Base-by-base conservation (phyloP, 495 filamentous ascomycete species). In the Penicillium argentinense region DNA sequence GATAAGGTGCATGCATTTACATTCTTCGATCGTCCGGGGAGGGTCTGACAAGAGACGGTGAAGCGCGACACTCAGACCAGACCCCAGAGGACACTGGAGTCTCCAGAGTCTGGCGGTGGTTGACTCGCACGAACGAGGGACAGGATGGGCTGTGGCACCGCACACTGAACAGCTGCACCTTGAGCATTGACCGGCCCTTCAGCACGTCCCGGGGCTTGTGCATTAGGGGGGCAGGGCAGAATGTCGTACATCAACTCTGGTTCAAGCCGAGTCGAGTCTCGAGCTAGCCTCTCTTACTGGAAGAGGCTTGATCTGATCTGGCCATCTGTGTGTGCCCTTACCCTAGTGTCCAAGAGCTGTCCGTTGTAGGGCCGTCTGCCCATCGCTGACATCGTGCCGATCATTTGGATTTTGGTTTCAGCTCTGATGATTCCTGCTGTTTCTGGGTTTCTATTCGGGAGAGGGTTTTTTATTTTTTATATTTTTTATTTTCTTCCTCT, bases 41-140 rank as follows among this genome's bases (percentile, higher is more conserved):
- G 18, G 5, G 18, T 51, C 39, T 51, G 33, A 42, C 39, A 50
- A 51, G 36, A 49, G 48, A 45, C 48, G 48, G 48, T 51, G 48
- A 51, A 23, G 39, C 39, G 39, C 28, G 33, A n/a, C n/a, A n/a
- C n/a, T n/a, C n/a, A n/a, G n/a, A n/a, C n/a, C n/a, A n/a, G n/a
- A n/a, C n/a, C n/a, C n/a, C n/a, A n/a, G n/a, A n/a, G n/a, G n/a
- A n/a, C n/a, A n/a, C n/a, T n/a, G n/a, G n/a, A n/a, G n/a, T n/a
- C n/a, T n/a, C n/a, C n/a, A n/a, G n/a, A n/a, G n/a, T n/a, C n/a
- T n/a, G n/a, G n/a, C n/a, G n/a, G n/a, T 33, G 13, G n/a, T 33
- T 4, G 5, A 13, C 30, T 33, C 12, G 14, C n/a, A 33, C 30
- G 30, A 14, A 14, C n/a, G 17, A 26, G 11, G 25, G 25, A 26